Evolutionary conservation across 1,139 yeast species (phyloP).

Genomic region (Pichia sp.): DNA sequence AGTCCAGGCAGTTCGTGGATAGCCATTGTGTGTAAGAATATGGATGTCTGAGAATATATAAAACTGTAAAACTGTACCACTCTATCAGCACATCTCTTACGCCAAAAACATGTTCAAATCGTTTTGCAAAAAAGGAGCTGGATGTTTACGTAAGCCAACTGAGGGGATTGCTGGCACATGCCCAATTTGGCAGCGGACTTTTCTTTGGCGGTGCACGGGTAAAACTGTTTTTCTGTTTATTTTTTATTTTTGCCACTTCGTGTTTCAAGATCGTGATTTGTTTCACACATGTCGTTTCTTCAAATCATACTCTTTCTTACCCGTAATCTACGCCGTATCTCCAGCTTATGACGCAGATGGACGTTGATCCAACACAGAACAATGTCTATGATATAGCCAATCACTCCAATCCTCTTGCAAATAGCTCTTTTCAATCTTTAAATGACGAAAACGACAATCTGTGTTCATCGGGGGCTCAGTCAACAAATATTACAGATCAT

Average conservation of each 20-base stretch:
- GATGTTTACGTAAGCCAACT: background rate
- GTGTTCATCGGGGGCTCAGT: constrained; percentile 6
- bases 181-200: background rate
- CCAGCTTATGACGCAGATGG: background rate
- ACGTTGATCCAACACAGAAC: background rate
- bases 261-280: background rate
- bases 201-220: background rate
- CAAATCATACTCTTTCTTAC: background rate
- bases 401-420: constrained; percentile 2
- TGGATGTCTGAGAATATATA: background rate
- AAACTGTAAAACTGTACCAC: background rate
- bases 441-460: background rate
- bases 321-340: background rate
- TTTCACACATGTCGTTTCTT: background rate
- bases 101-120: background rate
- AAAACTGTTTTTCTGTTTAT: background rate
- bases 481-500: background rate
- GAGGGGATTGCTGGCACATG: background rate
- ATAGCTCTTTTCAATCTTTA: constrained; percentile 6
- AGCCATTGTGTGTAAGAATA: constrained; percentile 23
- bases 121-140: background rate
- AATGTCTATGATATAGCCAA: background rate
- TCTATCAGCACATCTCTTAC: background rate
- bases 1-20: constrained; percentile 33
- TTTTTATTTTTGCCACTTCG: background rate